Percentiles rank a stretch among this genome's conserved stretches.
These are phyloP conservation scores for Phylloporus sp. DNA, from an alignment of 1,284 basidiomycete species.

Conservation along the genomic window DNA sequence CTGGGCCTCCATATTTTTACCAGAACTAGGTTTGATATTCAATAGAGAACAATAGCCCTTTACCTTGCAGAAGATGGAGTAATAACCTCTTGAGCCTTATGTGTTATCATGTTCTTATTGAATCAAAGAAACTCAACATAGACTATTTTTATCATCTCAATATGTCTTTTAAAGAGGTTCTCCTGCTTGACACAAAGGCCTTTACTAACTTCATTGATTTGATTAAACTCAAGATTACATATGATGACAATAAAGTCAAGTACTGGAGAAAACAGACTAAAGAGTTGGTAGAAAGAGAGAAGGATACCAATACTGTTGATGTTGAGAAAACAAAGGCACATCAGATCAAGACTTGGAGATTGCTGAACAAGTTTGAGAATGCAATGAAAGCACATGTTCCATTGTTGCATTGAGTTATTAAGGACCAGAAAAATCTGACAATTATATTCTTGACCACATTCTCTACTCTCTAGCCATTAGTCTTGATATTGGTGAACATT, in stretches of 20 bases:
- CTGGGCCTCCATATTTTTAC: neutral
- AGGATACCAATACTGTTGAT: neutral
- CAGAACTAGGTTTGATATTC: neutral
- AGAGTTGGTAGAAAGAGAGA: neutral
- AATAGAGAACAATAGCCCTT: neutral
- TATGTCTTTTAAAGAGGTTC: neutral
- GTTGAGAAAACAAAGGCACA: neutral
- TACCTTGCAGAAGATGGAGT: neutral
- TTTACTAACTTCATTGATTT: neutral
- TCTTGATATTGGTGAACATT: neutral
- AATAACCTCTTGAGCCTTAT: neutral
- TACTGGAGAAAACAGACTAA: neutral
- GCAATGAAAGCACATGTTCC: neutral
- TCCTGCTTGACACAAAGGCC: neutral
- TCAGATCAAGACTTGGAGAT: neutral
- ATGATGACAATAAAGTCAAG: neutral
- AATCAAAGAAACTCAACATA: neutral
- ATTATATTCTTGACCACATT: neutral
- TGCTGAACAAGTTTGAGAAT: neutral
- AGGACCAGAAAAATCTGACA: neutral
- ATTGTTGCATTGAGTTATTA: neutral
- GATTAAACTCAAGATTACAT: neutral
- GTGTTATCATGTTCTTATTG: neutral
- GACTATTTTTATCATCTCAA: neutral
- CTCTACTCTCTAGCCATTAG: neutral